Evolutionary conservation across 805 yeast genomes (phyloP).

Genomic region (Metschnikowia corniflorae): DNA sequence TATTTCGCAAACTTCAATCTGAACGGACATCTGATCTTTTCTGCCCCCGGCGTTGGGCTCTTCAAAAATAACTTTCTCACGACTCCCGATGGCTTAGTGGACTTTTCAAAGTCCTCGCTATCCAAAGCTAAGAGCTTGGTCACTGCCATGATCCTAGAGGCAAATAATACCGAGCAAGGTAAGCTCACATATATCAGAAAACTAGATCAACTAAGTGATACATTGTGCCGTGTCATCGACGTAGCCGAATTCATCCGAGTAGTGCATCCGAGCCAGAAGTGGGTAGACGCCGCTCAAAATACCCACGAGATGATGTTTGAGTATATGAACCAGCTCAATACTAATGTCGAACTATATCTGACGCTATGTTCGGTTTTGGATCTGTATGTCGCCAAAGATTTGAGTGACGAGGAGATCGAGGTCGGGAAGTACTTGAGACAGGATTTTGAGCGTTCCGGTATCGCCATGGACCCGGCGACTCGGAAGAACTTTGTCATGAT

Average conservation of each 20-base stretch:
- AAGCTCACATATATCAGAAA: conserved; percentile 49
- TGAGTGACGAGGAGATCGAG: conserved; percentile 71
- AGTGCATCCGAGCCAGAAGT: conserved; percentile 71
- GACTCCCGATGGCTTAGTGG: conserved; percentile 65
- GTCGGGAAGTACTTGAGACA: conserved; percentile 78
- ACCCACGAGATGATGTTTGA: conserved; percentile 88
- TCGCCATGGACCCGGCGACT: conserved; percentile 65
- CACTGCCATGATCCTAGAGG: conserved; percentile 44
- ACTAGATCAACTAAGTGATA: conserved; percentile 82
- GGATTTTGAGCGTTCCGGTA: conserved; percentile 90
- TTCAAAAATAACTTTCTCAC: conserved; percentile 70
- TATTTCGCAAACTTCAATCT: conserved; percentile 54
- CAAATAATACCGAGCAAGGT: conserved; percentile 40
- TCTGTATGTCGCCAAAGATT: conserved; percentile 19
- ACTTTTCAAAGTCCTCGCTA: conserved; percentile 66
- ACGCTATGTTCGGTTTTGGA: conserved; percentile 56
- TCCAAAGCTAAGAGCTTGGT: conserved; percentile 61
- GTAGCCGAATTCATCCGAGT: conserved; percentile 89
- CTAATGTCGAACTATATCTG: conserved; percentile 67
- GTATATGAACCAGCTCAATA: conserved; percentile 88
- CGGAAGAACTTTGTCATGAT: conserved; percentile 69
- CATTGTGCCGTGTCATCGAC: conserved; percentile 88
- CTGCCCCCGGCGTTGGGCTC: conserved; percentile 39
- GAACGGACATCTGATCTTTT: conserved; percentile 14
- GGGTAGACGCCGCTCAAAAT: conserved; percentile 76